Percentiles rank a stretch among this genome's conserved stretches.
Conservation (phyloP, 768 basidiomycete species). For the Leccinum rimulosum region DNA sequence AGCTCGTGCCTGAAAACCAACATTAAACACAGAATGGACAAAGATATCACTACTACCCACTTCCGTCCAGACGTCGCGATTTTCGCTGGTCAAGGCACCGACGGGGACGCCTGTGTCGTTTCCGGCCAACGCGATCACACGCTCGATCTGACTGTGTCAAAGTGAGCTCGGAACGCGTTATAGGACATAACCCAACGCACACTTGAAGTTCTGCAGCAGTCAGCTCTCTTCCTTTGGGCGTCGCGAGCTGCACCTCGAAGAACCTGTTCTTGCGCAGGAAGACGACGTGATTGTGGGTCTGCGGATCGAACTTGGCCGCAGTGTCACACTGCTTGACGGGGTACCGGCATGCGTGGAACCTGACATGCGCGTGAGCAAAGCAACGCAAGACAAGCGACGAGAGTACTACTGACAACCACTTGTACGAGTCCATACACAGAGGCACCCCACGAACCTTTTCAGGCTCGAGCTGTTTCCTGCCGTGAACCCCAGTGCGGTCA, state of each 20-base stretch:
- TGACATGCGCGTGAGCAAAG: conserved; percentile 21
- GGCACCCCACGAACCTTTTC: conserved; percentile 79
- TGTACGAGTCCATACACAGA: conserved; percentile 91
- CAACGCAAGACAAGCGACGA: not conserved
- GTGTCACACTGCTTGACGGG: conserved; percentile 83
- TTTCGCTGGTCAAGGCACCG: conserved; percentile 85
- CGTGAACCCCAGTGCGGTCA: not conserved
- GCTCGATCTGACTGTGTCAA: conserved; percentile 55
- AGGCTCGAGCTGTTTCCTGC: conserved; percentile 76
- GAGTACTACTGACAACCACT: conserved; percentile 56
- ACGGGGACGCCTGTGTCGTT: conserved; percentile 47
- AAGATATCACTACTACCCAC: conserved; percentile 49
- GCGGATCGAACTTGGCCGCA: conserved; percentile 75
- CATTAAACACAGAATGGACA: not conserved
- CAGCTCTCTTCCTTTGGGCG: conserved; percentile 63
- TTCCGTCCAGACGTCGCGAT: conserved; percentile 88
- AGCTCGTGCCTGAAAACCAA: conserved; percentile 44
- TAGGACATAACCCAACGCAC: conserved; percentile 32
- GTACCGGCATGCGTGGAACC: conserved; percentile 91
- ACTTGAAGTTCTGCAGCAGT: conserved; percentile 81
- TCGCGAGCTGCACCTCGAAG: conserved; percentile 74
- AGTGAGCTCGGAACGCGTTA: not conserved
- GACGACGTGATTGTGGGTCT: conserved; percentile 80
- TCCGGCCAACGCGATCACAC: conserved; percentile 65
- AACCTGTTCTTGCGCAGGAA: conserved; percentile 91